These are phyloP conservation scores for Crotalaria pallida DNA, from an alignment of 306 rosid species.

Conservation along the genomic window DNA sequence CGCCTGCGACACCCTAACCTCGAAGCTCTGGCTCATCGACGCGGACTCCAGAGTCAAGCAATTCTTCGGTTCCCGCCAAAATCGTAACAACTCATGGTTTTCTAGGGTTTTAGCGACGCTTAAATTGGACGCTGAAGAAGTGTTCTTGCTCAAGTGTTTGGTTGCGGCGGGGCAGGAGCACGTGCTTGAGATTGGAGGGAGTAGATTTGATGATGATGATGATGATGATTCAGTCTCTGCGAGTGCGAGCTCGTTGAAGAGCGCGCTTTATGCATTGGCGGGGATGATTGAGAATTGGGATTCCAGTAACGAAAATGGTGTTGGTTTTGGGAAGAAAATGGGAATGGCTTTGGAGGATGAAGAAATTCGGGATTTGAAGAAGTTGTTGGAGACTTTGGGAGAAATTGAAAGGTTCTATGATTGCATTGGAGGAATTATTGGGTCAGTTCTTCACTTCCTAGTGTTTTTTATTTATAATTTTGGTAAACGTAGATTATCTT, in stretches of 20 bases:
- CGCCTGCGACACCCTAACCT: slow-evolving; percentile 13
- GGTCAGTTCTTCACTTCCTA: slow-evolving; percentile 44
- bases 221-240: no score
- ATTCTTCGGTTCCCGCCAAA: slow-evolving; percentile 40
- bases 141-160: slow-evolving; percentile 62
- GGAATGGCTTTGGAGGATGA: slow-evolving; percentile 43
- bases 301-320: slow-evolving; percentile 24
- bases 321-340: slow-evolving; percentile 27
- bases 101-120: slow-evolving; percentile 35
- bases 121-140: slow-evolving; percentile 26
- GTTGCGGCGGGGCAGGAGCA: slow-evolving; percentile 90
- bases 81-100: slow-evolving; percentile 9
- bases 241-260: slow-evolving; percentile 47
- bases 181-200: slow-evolving; percentile 44
- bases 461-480: background rate
- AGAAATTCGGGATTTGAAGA: slow-evolving; percentile 54
- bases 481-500: background rate
- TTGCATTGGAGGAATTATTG: slow-evolving; percentile 93
- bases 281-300: slow-evolving; percentile 75
- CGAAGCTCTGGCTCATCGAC: slow-evolving; percentile 46
- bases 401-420: slow-evolving; percentile 77
- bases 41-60: slow-evolving; percentile 62
- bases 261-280: slow-evolving; percentile 60
- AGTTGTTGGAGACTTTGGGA: slow-evolving; percentile 51
- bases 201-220: slow-evolving; percentile 18